Evolutionary conservation across 805 yeast genomes (phyloP), one percentile per base, ranked within the genome.

Genomic region (Pichia insulana): DNA sequence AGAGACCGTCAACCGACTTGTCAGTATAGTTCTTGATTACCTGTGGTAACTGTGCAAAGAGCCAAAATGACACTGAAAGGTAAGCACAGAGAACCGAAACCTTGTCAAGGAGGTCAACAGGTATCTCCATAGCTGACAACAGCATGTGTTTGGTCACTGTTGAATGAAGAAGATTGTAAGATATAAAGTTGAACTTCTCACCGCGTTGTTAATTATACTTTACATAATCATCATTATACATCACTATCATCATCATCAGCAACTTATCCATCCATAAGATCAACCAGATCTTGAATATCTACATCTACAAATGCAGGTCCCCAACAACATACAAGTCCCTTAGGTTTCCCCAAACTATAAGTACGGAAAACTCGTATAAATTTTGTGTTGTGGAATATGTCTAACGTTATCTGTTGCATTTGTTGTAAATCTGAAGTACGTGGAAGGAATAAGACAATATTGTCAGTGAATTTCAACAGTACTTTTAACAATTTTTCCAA

Each of bases 1-100:
- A 76, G 18, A 82, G 66, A 3, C 89, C 89, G 16, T 75, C 84
- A 4, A 83, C 83, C 2, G 83, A 73, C 47, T 77, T 72, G 51
- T 67, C 67, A 12, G 62, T 58, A 56, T 77, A 78, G 55, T 81
- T 82, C 51, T 71, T 67, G 44, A 70, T 59, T 11, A 81, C 78
- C 54, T 82, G 90, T 1, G 89, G 89, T 15, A 78, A 54, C 57
- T 81, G 89, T 3, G 89, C 89, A 57, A 80, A 77, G 30, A 80
- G 64, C 89, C 90, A 82, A 45, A 79, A 69, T 6, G 63, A 58
- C 31, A 77, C 61, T 3, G 83, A 76, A 15, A 65, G 40, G 27
- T 56, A 58, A 2, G 65, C 68, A 1, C 63, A 40, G 20, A 53
- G 37, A 35, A 44, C 43, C 10, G 69, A 62, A 16, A 65, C 2